Conservation (phyloP, 2,329 filamentous ascomycete genomes). For the Cercospora sp. region DNA sequence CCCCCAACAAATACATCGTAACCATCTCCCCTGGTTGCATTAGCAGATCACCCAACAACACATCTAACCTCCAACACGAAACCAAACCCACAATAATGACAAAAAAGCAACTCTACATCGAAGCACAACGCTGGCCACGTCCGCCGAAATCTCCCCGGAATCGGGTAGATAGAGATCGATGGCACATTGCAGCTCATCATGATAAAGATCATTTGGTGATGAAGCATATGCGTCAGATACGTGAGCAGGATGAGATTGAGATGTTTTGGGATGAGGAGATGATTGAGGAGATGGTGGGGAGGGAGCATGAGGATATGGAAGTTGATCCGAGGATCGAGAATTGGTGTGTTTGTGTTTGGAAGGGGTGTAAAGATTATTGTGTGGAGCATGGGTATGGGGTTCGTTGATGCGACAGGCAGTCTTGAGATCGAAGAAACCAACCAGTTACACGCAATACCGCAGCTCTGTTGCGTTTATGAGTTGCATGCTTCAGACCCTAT, state of each 20-base stretch:
- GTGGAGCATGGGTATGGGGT: neutral
- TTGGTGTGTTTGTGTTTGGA: neutral
- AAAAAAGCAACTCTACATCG: neutral
- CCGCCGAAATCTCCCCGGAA: neutral
- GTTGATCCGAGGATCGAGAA: neutral
- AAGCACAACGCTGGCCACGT: conserved; percentile 1
- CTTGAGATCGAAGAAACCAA: too few relatives aligned
- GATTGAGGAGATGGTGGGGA: neutral
- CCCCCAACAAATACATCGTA: neutral
- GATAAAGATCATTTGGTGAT: neutral
- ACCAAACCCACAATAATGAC: conserved; percentile 12
- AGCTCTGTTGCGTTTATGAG: neutral
- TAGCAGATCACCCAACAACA: neutral
- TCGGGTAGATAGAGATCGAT: neutral
- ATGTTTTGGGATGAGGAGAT: neutral
- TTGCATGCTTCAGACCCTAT: neutral
- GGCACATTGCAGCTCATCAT: neutral
- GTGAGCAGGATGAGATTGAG: neutral
- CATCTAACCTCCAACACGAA: conserved; percentile 13
- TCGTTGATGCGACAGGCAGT: neutral
- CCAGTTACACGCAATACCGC: too few relatives aligned
- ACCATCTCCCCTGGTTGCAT: too few relatives aligned
- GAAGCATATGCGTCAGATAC: neutral
- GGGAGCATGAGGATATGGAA: neutral
- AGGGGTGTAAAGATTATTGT: neutral